These are phyloP conservation scores for Aspergillus ibericus DNA, from an alignment of 2,329 filamentous ascomycete species.

Conservation along the genomic window DNA sequence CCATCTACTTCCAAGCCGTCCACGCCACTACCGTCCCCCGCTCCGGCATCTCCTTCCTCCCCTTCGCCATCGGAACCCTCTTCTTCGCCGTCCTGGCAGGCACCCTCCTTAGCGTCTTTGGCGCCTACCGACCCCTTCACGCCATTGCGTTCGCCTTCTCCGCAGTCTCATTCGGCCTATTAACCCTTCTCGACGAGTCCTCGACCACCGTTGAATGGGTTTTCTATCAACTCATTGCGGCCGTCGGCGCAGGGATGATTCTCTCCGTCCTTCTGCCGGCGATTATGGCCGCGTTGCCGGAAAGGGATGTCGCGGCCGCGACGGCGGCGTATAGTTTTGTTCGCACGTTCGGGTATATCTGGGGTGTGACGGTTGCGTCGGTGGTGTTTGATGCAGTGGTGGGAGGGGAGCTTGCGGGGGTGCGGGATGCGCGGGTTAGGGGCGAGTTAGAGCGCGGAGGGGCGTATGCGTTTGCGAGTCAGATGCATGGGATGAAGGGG, in stretches of 20 bases:
- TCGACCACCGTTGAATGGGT: conserved; percentile 28
- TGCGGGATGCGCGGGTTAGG: not conserved
- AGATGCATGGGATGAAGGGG: conserved; percentile 1
- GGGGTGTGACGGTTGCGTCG: not conserved
- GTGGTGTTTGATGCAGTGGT: not conserved
- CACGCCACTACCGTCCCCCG: conserved; percentile 30
- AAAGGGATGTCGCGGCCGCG: conserved; percentile 25
- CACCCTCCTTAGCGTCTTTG: no score
- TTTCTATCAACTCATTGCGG: conserved; percentile 30
- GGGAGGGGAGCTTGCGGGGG: not conserved
- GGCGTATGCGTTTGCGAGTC: conserved; percentile 25
- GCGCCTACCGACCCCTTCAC: conserved; percentile 31
- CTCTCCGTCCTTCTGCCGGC: no score
- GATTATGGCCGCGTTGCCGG: no score
- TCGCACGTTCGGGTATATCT: not conserved
- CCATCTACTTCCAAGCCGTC: conserved; percentile 50
- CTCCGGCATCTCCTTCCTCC: conserved; percentile 32
- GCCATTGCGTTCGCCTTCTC: conserved; percentile 27
- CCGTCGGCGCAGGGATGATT: conserved; percentile 20
- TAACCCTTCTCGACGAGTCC: conserved; percentile 24
- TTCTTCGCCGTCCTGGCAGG: no score
- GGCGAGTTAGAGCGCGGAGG: conserved; percentile 12
- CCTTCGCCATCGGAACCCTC: conserved; percentile 17
- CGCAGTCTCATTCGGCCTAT: conserved; percentile 27
- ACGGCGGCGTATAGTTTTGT: not conserved